A percentile compares a stretch with the other conserved stretches of the same genome.
Evolutionary conservation across 495 filamentous ascomycete genomes (phyloP).

Genomic region (Penicillium arizonense): DNA sequence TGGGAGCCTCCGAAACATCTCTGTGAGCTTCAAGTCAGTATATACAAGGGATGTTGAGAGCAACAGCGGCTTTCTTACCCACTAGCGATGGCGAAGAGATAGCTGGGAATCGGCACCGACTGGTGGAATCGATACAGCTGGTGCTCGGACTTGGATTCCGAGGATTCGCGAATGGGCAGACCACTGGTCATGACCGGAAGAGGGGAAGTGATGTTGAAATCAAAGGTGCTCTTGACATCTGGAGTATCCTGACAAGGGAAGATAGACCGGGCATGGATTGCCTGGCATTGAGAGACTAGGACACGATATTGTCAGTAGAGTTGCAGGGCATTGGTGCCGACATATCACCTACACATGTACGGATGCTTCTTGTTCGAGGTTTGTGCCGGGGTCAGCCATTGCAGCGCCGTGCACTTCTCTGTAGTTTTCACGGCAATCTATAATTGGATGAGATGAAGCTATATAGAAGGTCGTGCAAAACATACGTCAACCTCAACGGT

Average conservation of each 20-base stretch:
- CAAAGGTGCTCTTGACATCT: constrained; percentile 86
- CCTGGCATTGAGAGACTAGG: constrained; percentile 88
- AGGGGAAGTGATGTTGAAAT: constrained; percentile 83
- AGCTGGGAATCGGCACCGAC: constrained; percentile 87
- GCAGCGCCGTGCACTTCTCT: constrained; percentile 81
- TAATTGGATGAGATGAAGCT: not conserved
- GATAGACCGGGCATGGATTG: constrained; percentile 87
- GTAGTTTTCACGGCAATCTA: constrained; percentile 68
- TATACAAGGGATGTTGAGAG: not conserved
- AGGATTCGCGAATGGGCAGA: constrained; percentile 57
- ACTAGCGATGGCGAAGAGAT: constrained; percentile 88
- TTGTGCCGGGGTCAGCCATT: constrained; percentile 89
- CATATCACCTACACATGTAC: constrained; percentile 72
- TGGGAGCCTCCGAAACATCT: constrained; percentile 78
- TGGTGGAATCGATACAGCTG: constrained; percentile 80
- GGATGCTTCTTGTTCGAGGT: constrained; percentile 91
- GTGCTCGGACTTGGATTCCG: constrained; percentile 37
- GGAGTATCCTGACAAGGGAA: constrained; percentile 98
- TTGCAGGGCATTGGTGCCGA: not conserved
- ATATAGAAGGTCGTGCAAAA: not conserved
- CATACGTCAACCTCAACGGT: constrained; percentile 60
- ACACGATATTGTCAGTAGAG: not conserved
- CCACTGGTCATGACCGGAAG: constrained; percentile 88
- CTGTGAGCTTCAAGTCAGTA: constrained; percentile 23
- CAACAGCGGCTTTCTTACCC: constrained; percentile 42